Base-by-base conservation (phyloP, 345 rosid species). In the Euphorbia tirucalli region DNA sequence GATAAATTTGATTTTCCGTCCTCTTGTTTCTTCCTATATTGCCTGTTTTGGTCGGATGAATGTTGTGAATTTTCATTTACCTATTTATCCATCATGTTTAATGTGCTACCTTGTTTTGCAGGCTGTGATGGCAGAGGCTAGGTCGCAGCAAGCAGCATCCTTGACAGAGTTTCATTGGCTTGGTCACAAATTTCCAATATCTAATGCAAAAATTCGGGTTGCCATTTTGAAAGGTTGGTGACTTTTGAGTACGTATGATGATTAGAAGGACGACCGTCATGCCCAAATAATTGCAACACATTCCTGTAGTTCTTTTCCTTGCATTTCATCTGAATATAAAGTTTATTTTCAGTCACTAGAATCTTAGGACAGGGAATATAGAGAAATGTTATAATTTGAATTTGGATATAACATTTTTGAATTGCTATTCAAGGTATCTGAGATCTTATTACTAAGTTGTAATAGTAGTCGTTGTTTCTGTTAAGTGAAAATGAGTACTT, bases 91-190 rank as follows among this genome's bases (percentile, higher is more conserved):
- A 28, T 60, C 15, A 50, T 10, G 2, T 52, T 39, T 41, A 52
- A 14, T 15, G 24, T 49, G 21, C 41, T 58, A 32, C 28, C 43
- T 52, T 73, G 64, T 25, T 75, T 77, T 68, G 71, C 81, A 96
- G 99, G 99, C 94, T 80, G 99, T 82, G 71, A 88, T 93, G 94
- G 94, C 94, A 19, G 99, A 93, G 84, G 99, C 96, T 67, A 93
- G 98, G 84, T 87, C 97, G 68, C 97, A 96, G 74, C 99, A 96
- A 78, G 98, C 98, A 64, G 96, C 97, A 73, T 93, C 98, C 18
- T 78, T 96, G 85, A 96, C 97, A 11, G 98, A 96, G 87, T 88
- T 96, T 73, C 83, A 83, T 55, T 96, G 98, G 98, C 97, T 96
- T 80, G 99, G 98, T 65, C 88, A 91, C 82, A 88, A 81, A 75